Evolutionary conservation across 495 filamentous ascomycete species (phyloP).

Genomic region (Durotheca rogersii): DNA sequence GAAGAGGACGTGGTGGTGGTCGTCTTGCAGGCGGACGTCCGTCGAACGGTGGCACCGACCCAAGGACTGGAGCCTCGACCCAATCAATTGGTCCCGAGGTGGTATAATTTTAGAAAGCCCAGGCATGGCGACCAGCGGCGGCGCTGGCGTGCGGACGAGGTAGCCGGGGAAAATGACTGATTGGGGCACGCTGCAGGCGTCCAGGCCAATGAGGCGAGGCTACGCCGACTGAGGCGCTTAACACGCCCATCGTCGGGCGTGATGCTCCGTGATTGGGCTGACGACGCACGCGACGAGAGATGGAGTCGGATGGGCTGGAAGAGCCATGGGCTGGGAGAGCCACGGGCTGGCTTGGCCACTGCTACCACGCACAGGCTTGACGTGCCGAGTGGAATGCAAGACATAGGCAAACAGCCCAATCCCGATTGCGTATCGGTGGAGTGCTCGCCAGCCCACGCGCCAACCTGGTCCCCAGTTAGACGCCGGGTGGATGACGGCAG

Average conservation of each 20-base stretch:
- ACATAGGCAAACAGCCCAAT: constrained; percentile 3
- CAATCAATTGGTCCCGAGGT: constrained; percentile 16
- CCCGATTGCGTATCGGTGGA: neutral
- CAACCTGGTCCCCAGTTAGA: neutral
- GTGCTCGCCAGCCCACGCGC: neutral
- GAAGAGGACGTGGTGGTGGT: constrained; percentile 26
- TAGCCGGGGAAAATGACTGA: constrained; percentile 23
- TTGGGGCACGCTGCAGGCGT: constrained; percentile 20
- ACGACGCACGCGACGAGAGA: constrained; percentile 19
- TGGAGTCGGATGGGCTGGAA: constrained; percentile 6
- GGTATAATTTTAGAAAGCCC: constrained; percentile 32
- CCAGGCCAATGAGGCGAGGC: constrained; percentile 24
- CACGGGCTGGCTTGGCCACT: too few species aligned
- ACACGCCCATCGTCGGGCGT: constrained; percentile 21
- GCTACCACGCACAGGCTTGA: too few species aligned
- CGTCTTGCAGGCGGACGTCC: constrained; percentile 20
- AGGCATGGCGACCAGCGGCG: constrained; percentile 25
- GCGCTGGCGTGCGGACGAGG: constrained; percentile 27
- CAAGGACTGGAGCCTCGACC: constrained; percentile 18
- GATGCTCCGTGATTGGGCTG: constrained; percentile 33
- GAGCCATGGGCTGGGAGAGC: too few species aligned
- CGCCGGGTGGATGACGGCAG: neutral
- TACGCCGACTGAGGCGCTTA: constrained; percentile 37
- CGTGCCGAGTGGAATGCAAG: constrained; percentile 19
- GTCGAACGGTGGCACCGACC: constrained; percentile 23